phyloP scores from a whole-genome alignment of 1,284 basidiomycete species.

The Tylopilus orsonianus region DNA sequence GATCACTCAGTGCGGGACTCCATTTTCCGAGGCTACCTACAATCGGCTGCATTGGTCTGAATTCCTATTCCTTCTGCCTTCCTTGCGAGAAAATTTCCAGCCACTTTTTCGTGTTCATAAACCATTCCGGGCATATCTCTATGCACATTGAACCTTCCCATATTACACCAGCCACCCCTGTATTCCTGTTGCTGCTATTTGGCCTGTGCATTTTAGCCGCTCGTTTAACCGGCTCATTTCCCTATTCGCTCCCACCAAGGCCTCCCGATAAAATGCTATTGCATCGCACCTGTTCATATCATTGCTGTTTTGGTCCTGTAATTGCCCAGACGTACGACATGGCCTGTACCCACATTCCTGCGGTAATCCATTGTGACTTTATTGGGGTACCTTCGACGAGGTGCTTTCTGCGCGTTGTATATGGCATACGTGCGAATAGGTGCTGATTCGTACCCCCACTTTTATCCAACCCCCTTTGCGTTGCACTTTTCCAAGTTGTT shows the following conservation, averaged over 20 bases:
- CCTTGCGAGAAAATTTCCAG: background rate
- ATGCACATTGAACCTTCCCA: conserved; percentile 4
- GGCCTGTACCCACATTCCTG: conserved; percentile 1
- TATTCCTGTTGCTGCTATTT: conserved; percentile 4
- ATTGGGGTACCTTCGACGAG: conserved; percentile 24
- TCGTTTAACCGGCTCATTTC: conserved; percentile 10
- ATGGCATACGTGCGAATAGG: conserved; percentile 1
- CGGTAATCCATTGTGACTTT: conserved; percentile 16
- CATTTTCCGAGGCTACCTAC: conserved; percentile 69
- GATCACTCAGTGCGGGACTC: conserved; percentile 58
- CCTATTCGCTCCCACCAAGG: background rate
- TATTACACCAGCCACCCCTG: conserved; percentile 6
- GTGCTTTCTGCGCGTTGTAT: conserved; percentile 15
- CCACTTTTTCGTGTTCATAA: conserved; percentile 11
- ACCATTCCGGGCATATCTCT: background rate
- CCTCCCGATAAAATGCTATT: background rate
- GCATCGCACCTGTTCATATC: conserved; percentile 7
- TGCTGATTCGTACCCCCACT: background rate
- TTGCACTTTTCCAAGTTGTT: background rate
- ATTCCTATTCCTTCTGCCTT: background rate
- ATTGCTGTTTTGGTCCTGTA: conserved; percentile 23
- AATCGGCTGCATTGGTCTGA: conserved; percentile 66
- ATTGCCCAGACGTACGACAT: background rate
- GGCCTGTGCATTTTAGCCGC: background rate
- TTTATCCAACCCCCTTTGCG: background rate